Conservation (phyloP, 2,329 filamentous ascomycete genomes). For the Berkeleyomyces rouxiae region DNA sequence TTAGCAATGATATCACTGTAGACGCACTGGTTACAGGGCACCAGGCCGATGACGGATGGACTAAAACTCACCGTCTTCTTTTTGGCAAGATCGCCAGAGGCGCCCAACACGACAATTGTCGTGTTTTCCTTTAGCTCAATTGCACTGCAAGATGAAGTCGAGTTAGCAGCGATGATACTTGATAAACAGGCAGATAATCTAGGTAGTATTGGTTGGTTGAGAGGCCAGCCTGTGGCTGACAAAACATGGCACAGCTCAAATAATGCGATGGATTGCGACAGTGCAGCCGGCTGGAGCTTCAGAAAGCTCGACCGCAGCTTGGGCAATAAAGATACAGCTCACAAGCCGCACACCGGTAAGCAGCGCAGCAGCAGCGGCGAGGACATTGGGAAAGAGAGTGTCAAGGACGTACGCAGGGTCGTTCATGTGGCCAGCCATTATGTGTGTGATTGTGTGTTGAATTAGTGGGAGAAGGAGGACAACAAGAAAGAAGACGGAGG, state of each 20-base stretch:
- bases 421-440: slow-evolving; percentile 14
- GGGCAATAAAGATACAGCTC: background rate
- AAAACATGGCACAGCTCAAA: background rate
- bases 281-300: slow-evolving; percentile 5
- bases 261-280: slow-evolving; percentile 12
- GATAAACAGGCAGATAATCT: background rate
- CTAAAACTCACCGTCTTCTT: slow-evolving; percentile 76
- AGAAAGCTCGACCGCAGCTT: slow-evolving; percentile 5
- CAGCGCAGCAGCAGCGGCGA: slow-evolving; percentile 1
- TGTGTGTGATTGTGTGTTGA: background rate
- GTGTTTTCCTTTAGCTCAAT: slow-evolving; percentile 98
- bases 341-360: background rate
- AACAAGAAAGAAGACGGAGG: background rate
- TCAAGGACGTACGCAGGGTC: slow-evolving; percentile 12
- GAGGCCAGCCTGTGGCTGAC: background rate
- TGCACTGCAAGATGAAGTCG: slow-evolving; percentile 34
- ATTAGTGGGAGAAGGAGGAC: background rate
- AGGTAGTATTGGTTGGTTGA: background rate
- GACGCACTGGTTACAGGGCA: background rate
- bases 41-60: slow-evolving; percentile 12
- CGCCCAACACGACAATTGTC: slow-evolving; percentile 86
- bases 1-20: slow-evolving; percentile 1
- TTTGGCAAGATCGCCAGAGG: slow-evolving; percentile 94
- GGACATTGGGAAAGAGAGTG: slow-evolving; percentile 10
- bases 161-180: slow-evolving; percentile 1